Percentiles rank a stretch among this genome's conserved stretches.
phyloP scores from a whole-genome alignment of 257 asterid species.

The Solanum virginianum region DNA sequence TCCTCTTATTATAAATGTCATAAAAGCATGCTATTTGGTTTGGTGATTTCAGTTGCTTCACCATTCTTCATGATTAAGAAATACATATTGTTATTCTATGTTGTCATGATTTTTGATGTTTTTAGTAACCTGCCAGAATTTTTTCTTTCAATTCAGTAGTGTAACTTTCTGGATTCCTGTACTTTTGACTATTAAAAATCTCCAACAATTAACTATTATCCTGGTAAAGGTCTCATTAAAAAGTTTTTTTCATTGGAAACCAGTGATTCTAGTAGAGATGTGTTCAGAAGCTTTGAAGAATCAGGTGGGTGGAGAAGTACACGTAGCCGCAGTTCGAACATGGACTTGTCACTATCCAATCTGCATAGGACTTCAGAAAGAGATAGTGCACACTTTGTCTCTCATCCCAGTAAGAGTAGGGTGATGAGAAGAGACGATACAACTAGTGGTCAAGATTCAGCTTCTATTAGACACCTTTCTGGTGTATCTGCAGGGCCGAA shows the following conservation, averaged over 20 bases:
- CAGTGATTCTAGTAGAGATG: conserved; percentile 6
- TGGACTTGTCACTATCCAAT: conserved; percentile 11
- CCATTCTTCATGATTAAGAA: neutral
- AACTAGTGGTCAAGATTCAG: conserved; percentile 10
- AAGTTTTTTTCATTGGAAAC: neutral
- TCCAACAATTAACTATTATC: neutral
- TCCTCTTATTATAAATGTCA: neutral
- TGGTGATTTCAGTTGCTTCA: neutral
- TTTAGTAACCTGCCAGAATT: neutral
- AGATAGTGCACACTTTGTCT: conserved; percentile 5
- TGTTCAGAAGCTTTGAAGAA: conserved; percentile 18
- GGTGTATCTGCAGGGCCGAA: conserved; percentile 25
- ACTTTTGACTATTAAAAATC: neutral
- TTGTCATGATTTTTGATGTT: neutral
- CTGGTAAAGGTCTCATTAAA: neutral
- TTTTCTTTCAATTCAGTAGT: neutral
- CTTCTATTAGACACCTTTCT: conserved; percentile 17
- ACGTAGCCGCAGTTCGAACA: conserved; percentile 22
- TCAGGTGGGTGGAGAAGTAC: conserved; percentile 52
- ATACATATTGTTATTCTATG: neutral
- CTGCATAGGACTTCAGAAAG: conserved; percentile 8
- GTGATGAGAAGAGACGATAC: conserved; percentile 26
- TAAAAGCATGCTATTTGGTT: neutral
- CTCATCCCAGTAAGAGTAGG: conserved; percentile 18
- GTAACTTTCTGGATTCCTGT: neutral